Percentiles rank a stretch among this genome's conserved stretches.
phyloP scores from a whole-genome alignment of 495 filamentous ascomycete genomes.

The Podospora pseudocomata region DNA sequence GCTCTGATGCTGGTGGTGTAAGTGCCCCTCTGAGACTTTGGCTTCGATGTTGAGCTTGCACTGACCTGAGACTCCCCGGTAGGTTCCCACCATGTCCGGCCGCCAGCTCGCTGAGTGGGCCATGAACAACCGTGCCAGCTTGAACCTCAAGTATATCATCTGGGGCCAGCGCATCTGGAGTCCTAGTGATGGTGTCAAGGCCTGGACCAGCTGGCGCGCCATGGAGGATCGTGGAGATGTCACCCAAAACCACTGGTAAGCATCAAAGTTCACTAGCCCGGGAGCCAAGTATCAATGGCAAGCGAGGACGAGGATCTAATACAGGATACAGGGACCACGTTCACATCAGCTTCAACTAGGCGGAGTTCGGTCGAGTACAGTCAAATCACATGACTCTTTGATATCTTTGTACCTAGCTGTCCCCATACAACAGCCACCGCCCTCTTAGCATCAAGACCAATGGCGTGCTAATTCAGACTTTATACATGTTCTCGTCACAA shows the following conservation, averaged over 20 bases:
- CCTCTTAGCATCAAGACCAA: background rate
- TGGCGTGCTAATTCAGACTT: background rate
- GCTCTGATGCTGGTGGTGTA: conserved; percentile 34
- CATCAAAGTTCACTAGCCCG: too few relatives aligned
- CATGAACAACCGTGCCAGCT: conserved; percentile 38
- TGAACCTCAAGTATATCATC: conserved; percentile 47
- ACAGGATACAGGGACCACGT: conserved; percentile 9
- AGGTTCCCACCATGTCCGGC: conserved; percentile 28
- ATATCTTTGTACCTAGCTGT: background rate
- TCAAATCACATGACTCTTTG: too few relatives aligned
- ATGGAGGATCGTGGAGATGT: conserved; percentile 42
- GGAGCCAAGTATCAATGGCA: too few relatives aligned
- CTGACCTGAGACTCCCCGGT: background rate
- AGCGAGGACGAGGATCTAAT: background rate
- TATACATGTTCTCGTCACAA: background rate
- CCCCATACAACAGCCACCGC: background rate
- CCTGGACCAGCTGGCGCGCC: conserved; percentile 38
- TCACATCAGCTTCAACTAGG: conserved; percentile 17
- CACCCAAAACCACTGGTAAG: conserved; percentile 40
- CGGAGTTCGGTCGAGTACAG: too few relatives aligned
- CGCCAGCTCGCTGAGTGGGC: conserved; percentile 44
- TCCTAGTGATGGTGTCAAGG: conserved; percentile 30
- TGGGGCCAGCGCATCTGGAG: conserved; percentile 50
- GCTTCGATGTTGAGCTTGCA: background rate
- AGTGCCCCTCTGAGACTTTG: background rate